Base-by-base conservation (phyloP, 2,329 filamentous ascomycete species). In the Teratosphaeria zuluensis region DNA sequence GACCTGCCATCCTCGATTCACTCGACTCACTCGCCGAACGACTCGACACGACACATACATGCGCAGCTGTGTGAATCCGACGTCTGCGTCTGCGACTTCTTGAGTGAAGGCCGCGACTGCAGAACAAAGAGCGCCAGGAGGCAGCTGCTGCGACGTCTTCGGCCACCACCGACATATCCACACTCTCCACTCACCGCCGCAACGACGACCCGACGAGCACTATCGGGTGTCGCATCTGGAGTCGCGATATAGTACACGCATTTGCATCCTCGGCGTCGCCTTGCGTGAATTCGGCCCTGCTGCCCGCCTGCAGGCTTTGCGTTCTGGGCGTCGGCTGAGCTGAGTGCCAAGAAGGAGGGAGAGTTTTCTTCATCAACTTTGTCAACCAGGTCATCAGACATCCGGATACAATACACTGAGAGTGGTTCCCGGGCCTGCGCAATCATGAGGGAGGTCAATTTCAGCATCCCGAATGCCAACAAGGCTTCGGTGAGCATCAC, bases 401-500 rank as follows among this genome's bases (percentile, higher is more conserved):
- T 8, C 3, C 4, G n/a, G n/a, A 48, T 5, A 48, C 51, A 31
- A 33, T 31, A 31, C 51, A 53, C 9, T n/a, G 16, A 5, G 19
- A 21, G 16, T 48, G 42, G n/a, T 48, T 11, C 16, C 42, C 2
- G 42, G 5, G 42, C 16, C 42, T 19, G 42, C 42, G 42, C 57
- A 83, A 92, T 75, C 77, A 99, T 99, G 94, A 90, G 94, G 80
- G 94, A 99, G 84, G 92, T 96, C 79, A 97, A 97, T 78, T 97
- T 97, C 78, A 96, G 92, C 79, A 96, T 97, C 74, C 92, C 94
- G 57, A 96, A 94, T 82, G 91, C 95, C 83, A 97, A 97, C 78
- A 97, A 97, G 87, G 94, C 94, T 71, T 96, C 92, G 60, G 92
- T 96, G 71, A 92, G 92, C 77, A 99, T 99, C 78, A 99, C 94